Evolutionary conservation across 306 rosid species (phyloP).

Genomic region (Prunus mira): DNA sequence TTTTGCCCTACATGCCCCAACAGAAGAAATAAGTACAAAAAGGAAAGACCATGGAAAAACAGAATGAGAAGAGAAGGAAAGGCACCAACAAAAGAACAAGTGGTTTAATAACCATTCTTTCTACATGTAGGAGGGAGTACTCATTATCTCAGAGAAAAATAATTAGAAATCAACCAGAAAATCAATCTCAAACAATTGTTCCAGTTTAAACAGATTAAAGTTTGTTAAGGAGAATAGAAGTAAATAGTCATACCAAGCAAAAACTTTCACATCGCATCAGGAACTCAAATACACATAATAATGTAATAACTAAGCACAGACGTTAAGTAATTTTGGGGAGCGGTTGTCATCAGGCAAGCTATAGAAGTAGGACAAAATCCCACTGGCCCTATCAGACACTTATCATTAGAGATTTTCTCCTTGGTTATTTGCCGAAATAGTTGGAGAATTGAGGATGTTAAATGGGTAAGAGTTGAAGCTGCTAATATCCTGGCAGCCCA

Average conservation of each 20-base stretch:
- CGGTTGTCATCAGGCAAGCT: neutral
- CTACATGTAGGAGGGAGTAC: neutral
- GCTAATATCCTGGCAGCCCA: neutral
- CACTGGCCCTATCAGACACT: neutral
- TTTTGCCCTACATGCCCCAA: neutral
- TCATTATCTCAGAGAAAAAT: neutral
- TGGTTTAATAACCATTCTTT: neutral
- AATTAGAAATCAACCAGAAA: neutral
- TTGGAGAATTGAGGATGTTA: neutral
- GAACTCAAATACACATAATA: neutral
- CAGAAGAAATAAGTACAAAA: neutral
- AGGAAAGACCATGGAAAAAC: neutral
- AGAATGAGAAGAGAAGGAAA: neutral
- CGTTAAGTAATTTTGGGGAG: no score
- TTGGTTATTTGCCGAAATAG: neutral
- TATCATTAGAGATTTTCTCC: neutral
- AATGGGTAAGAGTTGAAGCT: neutral
- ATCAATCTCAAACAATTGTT: neutral
- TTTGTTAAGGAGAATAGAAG: neutral
- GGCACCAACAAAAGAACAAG: neutral
- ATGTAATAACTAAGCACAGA: neutral
- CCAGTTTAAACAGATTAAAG: neutral
- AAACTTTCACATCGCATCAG: neutral
- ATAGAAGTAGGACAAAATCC: neutral
- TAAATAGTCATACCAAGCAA: neutral